Base-by-base conservation (phyloP, 2,329 filamentous ascomycete genomes). In the Xylaria hypoxylon region DNA sequence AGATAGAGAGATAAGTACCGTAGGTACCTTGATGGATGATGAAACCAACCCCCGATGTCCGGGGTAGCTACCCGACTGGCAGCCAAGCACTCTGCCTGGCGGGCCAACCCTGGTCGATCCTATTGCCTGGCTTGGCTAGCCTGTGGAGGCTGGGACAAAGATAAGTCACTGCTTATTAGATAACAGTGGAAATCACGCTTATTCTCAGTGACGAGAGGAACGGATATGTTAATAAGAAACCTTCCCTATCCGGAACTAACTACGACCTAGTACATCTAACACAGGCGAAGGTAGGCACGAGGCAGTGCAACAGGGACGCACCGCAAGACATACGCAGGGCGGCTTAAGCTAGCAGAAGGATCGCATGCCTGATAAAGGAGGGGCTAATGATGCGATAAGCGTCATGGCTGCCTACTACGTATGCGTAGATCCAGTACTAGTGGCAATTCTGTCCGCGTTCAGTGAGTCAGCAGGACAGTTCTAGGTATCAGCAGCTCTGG, bases 341-440 rank as follows among this genome's bases (percentile, higher is more conserved):
- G 42, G 19, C 22, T 53, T 64, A 50, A 57, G 57, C 47, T 61
- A 50, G 58, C 44, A 51, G 35, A 45, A 22, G 31, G 19, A 59
- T 56, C 65, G 56, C 58, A 61, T 67, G 68, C 60, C 66, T 67
- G 68, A 69, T 69, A 67, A 64, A 53, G 62, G 68, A 56, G 68
- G 68, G 66, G 60, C 58, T 17, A 33, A 15, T n/a, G 22, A 13
- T 22, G 26, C 63, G 67, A 70, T 70, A 69, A 70, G 67, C 68
- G 68, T 70, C 68, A 70, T 70, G 59, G 17, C 38, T 42, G 31
- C 48, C 17, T 10, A 11, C 38, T 11, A 17, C 8, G 19, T 5
- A 15, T 38, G 13, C 10, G 2, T 15, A 38, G 19, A 3, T 33
- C 44, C 22, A 33, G 6, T 13, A 10, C 10, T 33, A 47, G 53